These are phyloP conservation scores for Abrus precatorius DNA, from an alignment of 306 rosid species.

Conservation along the genomic window DNA sequence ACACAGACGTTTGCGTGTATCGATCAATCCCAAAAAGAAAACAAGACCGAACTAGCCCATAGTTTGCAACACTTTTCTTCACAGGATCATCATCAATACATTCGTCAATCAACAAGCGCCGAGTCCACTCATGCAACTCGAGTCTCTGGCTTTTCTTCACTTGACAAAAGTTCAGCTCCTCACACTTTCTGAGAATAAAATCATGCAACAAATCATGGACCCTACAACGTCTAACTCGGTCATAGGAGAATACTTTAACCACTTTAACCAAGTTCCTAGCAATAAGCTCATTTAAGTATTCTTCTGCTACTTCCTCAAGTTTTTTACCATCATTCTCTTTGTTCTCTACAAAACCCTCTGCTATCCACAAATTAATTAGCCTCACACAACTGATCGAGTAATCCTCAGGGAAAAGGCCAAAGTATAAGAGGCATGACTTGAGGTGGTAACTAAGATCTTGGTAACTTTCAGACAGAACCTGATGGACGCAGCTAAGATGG, in stretches of 20 bases:
- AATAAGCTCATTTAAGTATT: not conserved
- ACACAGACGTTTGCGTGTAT: not conserved
- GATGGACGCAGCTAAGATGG: not conserved
- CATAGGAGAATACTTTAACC: not conserved
- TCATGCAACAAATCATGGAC: not conserved
- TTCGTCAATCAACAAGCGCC: no score
- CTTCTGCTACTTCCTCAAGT: not conserved
- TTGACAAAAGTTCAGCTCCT: not conserved
- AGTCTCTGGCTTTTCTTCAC: not conserved
- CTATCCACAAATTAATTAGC: not conserved
- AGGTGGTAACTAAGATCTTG: slow-evolving; percentile 41
- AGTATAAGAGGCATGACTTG: slow-evolving; percentile 39
- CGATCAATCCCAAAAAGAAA: no score
- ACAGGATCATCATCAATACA: no score
- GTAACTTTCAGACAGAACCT: not conserved
- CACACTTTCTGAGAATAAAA: not conserved
- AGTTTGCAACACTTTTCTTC: no score
- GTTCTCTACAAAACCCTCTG: not conserved
- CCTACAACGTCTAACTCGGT: not conserved
- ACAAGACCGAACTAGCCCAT: no score
- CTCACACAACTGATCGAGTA: slow-evolving; percentile 15
- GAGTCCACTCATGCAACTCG: no score
- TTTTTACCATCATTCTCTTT: not conserved
- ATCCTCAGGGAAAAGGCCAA: slow-evolving; percentile 40
- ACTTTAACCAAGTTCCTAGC: not conserved